Evolutionary conservation across 169 alveolate species (phyloP).

Genomic region (Perkinsus olseni): DNA sequence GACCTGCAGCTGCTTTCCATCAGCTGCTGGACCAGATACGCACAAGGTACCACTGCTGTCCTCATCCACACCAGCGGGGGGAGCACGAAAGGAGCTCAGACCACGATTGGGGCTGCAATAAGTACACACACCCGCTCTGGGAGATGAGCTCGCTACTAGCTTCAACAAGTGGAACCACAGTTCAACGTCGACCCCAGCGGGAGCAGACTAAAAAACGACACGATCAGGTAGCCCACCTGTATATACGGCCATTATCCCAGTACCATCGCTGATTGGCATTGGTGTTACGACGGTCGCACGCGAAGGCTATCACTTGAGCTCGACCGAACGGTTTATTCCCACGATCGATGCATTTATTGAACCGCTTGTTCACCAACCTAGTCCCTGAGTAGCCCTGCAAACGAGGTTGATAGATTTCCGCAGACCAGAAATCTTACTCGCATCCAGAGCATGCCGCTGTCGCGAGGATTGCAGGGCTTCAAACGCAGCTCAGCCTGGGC

Average conservation of each 20-base stretch:
- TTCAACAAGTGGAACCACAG: background rate
- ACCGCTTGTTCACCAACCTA: background rate
- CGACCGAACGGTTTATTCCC: background rate
- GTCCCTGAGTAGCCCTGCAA: background rate
- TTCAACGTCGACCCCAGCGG: too few species aligned
- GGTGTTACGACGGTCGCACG: background rate
- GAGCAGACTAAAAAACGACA: background rate
- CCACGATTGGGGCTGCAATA: background rate
- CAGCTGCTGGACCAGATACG: background rate
- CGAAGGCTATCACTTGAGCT: background rate
- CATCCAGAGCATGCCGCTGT: background rate
- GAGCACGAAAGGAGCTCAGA: background rate
- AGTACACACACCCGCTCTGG: background rate
- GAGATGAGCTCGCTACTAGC: too few species aligned
- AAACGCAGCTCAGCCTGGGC: background rate
- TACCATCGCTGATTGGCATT: background rate
- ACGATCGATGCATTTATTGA: background rate
- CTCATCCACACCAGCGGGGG: background rate
- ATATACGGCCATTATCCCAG: background rate
- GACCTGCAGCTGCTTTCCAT: background rate
- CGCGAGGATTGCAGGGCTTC: background rate
- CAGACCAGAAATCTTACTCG: background rate
- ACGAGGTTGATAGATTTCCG: too few species aligned
- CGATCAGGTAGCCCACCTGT: background rate
- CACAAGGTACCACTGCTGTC: background rate